Base-by-base conservation (phyloP, 345 rosid species). In the Lepidium sativum region DNA sequence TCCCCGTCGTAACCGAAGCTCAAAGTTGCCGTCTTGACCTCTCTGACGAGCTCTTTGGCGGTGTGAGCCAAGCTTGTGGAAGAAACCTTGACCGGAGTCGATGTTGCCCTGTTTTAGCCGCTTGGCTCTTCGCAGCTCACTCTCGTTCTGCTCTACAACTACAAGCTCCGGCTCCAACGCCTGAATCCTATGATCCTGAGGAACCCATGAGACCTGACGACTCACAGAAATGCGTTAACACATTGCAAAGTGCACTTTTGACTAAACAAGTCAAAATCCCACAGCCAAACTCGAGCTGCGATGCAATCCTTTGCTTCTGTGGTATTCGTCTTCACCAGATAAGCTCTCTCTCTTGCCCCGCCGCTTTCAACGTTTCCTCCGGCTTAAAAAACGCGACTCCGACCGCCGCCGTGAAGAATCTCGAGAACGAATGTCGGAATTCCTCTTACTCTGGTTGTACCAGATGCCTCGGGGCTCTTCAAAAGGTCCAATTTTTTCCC, bases 81-180 rank as follows among this genome's bases (percentile, higher is more conserved):
- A 69, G 85, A 53, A 80, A 83, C 80, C 86, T 94, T 3, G 99
- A 94, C 84, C 77, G 97, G 27, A 79, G 96, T 68, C 85, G 99
- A 5, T 94, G 97, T 75, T 90, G 99, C 57, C 99, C 97, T 0
- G 99, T 94, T 6, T 63, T 94, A 6, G 97, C 92, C 0, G 99
- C 99, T 0, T 94, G 99, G 99, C 89, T 94, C 43, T 94, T 83
- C 67, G 97, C 99, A 2, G 99, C 99, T 54, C 99, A 90, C 60
- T 92, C 99, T 15, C 71, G 87, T 45, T 82, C 83, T 6, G 99
- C 99, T 56, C 91, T 94, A 2, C 83, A 88, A 78, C 49, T 94
- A 9, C 76, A 82, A 0, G 81, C 86, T 40, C 79, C 86, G 10
- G 83, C 88, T 33, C 72, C 87, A 5, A 67, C 89, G 7, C 77